Conservation (phyloP, 768 basidiomycete genomes). For the Guyanaporus albipodus region DNA sequence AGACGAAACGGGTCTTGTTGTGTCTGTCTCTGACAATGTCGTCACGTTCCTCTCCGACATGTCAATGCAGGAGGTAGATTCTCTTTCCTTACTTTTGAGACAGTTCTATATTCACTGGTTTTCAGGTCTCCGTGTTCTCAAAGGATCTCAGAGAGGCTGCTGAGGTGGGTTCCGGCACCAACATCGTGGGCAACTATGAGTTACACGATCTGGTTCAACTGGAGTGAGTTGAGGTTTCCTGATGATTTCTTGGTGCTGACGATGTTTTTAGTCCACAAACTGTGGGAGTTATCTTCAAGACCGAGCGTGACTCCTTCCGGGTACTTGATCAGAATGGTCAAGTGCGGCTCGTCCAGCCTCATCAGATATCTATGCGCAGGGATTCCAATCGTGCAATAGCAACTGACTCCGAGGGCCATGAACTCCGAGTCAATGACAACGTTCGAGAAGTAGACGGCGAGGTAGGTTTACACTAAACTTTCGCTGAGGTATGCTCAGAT, state of each 20-base stretch:
- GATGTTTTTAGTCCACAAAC: slow-evolving; percentile 66
- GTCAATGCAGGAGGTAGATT: slow-evolving; percentile 85
- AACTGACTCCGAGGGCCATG: slow-evolving; percentile 83
- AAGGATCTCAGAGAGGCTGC: slow-evolving; percentile 97
- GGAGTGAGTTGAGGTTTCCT: slow-evolving; percentile 57
- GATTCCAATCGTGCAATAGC: slow-evolving; percentile 82
- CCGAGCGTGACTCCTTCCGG: slow-evolving; percentile 93
- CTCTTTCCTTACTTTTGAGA: neutral
- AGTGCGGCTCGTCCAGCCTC: slow-evolving; percentile 83
- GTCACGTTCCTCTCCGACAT: slow-evolving; percentile 98
- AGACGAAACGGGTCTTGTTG: slow-evolving; percentile 94
- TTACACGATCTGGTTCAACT: slow-evolving; percentile 95
- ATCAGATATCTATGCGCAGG: slow-evolving; percentile 90
- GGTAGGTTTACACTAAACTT: slow-evolving; percentile 40
- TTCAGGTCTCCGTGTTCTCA: slow-evolving; percentile 90
- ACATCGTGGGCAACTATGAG: slow-evolving; percentile 90
- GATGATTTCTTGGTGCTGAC: slow-evolving; percentile 10
- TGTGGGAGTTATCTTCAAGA: slow-evolving; percentile 96
- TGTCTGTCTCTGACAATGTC: slow-evolving; percentile 84
- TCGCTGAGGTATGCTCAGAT: neutral
- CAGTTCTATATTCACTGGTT: slow-evolving; percentile 2
- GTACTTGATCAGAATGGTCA: slow-evolving; percentile 94
- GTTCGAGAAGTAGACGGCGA: slow-evolving; percentile 91
- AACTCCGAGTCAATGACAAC: slow-evolving; percentile 82
- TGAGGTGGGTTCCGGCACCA: slow-evolving; percentile 90